Evolutionary conservation across 495 filamentous ascomycete genomes (phyloP).

Genomic region (Rusavskia elegans): DNA sequence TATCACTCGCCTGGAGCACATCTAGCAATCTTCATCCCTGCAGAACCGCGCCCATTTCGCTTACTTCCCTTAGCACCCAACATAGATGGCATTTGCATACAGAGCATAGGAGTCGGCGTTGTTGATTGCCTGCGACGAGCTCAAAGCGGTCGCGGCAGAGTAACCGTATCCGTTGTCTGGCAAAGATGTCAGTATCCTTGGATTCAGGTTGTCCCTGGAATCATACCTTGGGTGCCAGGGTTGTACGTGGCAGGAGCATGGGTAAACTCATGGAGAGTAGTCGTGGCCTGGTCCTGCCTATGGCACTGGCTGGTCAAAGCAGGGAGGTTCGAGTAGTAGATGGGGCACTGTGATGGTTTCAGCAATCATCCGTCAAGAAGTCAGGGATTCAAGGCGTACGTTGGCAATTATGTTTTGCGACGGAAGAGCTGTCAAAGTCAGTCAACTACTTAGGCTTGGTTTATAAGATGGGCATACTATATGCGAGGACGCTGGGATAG

Average conservation of each 20-base stretch:
- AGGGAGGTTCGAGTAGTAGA: constrained; percentile 31
- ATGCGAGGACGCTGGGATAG: neutral
- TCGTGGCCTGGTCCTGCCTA: constrained; percentile 42
- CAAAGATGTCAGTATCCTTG: neutral
- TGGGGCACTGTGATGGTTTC: constrained; percentile 20
- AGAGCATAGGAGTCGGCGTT: constrained; percentile 51
- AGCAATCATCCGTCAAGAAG: too few species aligned
- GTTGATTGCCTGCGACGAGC: constrained; percentile 27
- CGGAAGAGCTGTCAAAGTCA: constrained; percentile 17
- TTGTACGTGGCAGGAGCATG: constrained; percentile 39
- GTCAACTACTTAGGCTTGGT: too few species aligned
- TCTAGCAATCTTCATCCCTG: too few species aligned
- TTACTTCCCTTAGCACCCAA: neutral
- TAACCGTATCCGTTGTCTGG: constrained; percentile 45
- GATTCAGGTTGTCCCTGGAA: neutral
- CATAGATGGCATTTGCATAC: constrained; percentile 32
- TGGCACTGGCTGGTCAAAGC: constrained; percentile 31
- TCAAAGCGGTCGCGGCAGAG: constrained; percentile 26
- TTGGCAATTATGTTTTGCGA: constrained; percentile 35
- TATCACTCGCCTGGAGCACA: too few species aligned
- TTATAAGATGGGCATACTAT: neutral
- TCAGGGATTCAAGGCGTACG: neutral
- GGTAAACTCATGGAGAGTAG: constrained; percentile 45
- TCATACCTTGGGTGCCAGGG: constrained; percentile 27
- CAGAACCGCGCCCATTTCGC: too few species aligned